Evolutionary conservation across 352 stramenopile species (phyloP).

Genomic region (Phytophthora pluvialis): DNA sequence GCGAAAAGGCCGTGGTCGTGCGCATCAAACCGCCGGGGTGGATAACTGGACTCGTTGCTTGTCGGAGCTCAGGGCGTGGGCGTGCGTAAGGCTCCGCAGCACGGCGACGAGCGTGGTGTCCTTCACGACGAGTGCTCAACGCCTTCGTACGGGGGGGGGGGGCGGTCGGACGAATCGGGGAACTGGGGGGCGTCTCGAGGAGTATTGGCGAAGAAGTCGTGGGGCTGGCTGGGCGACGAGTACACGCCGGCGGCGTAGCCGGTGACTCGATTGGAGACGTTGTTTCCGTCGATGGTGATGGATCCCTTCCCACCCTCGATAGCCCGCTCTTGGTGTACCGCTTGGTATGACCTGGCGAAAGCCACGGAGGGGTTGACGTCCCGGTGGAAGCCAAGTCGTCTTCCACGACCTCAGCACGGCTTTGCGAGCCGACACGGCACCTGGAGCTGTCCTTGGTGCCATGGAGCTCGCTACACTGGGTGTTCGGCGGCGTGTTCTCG

Average conservation of each 20-base stretch:
- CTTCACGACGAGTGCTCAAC: not conserved
- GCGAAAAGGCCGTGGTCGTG: not conserved
- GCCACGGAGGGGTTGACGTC: conserved; percentile 1
- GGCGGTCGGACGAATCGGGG: too few relatives aligned
- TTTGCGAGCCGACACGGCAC: not conserved
- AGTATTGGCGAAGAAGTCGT: conserved; percentile 2
- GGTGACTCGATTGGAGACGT: not conserved
- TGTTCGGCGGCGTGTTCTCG: conserved; percentile 6
- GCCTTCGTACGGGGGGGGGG: not conserved
- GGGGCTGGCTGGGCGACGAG: not conserved
- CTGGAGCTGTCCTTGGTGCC: not conserved
- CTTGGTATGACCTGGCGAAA: not conserved
- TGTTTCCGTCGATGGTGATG: not conserved
- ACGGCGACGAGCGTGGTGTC: not conserved
- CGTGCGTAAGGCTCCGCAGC: not conserved
- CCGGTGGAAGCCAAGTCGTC: not conserved
- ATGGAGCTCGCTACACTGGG: not conserved
- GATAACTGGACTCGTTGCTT: not conserved
- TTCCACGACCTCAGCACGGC: not conserved
- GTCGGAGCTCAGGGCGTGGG: not conserved
- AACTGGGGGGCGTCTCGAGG: not conserved
- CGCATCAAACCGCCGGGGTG: not conserved
- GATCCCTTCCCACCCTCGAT: not conserved
- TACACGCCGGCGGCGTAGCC: too few relatives aligned
- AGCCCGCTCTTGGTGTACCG: not conserved